phyloP scores from a whole-genome alignment of 306 rosid genomes.

The Hippophae rhamnoides region DNA sequence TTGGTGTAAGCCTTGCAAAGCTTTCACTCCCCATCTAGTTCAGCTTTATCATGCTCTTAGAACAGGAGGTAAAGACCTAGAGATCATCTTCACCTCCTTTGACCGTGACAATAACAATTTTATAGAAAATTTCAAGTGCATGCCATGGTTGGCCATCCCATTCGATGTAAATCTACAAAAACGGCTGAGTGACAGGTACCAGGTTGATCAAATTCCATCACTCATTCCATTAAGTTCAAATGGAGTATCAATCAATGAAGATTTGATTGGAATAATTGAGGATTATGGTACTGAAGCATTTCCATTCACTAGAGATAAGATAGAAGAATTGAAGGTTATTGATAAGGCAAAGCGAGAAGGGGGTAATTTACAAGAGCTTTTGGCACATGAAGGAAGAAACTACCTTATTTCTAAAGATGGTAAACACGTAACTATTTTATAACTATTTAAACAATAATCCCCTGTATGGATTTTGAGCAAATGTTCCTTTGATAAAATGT shows the following conservation, averaged over 20 bases:
- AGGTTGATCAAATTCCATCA: conserved; percentile 59
- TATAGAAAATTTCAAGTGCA: conserved; percentile 45
- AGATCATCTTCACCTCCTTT: conserved; percentile 67
- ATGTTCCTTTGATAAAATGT: too few relatives aligned
- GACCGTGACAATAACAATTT: conserved; percentile 56
- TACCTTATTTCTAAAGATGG: conserved; percentile 49
- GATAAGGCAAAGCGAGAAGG: conserved; percentile 57
- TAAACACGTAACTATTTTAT: conserved; percentile 36
- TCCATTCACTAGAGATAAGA: conserved; percentile 76
- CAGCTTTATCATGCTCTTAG: conserved; percentile 46
- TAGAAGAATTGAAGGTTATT: conserved; percentile 46
- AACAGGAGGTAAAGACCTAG: conserved; percentile 37
- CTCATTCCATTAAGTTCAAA: conserved; percentile 48
- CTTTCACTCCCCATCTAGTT: conserved; percentile 56
- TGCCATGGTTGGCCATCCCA: conserved; percentile 91
- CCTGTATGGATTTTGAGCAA: too few relatives aligned
- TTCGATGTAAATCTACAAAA: conserved; percentile 46
- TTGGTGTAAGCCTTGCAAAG: conserved; percentile 92
- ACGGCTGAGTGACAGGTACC: conserved; percentile 40
- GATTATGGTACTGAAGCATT: conserved; percentile 81
- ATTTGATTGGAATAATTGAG: conserved; percentile 62
- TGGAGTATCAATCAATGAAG: conserved; percentile 37
- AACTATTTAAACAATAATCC: neutral
- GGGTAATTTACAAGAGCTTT: conserved; percentile 52
- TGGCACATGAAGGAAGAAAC: conserved; percentile 46